Base-by-base conservation (phyloP, 2,329 filamentous ascomycete species). In the Ustilaginoidea virens region DNA sequence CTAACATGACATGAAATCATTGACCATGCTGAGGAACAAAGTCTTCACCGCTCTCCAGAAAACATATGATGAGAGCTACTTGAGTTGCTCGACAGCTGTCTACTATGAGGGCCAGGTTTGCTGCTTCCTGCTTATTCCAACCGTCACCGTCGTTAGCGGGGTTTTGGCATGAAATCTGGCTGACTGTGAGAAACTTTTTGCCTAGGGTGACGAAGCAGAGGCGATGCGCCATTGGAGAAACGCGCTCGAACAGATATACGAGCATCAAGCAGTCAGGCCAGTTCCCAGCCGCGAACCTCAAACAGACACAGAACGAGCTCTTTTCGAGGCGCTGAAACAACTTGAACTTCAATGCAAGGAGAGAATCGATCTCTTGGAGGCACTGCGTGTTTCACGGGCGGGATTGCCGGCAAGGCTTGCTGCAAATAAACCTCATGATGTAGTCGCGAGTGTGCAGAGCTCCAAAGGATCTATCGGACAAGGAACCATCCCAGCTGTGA, bases 41-140 rank as follows among this genome's bases (percentile, higher is more conserved):
- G 54, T 53, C 37, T 66, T 74, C 48, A 74, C 79, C 54, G 74
- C 74, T 37, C 73, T 94, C 53, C 87, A 96, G 60, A 94, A 93
- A 68, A 92, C 85, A 32, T 96, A 96, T 58, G 87, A 96, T 60
- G 85, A 96, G 54, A 86, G 80, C 54, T 94, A 93, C 57, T 60
- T 94, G 43, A 85, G 79, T 48, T 94, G 86, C 56, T 94, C 86
- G 10, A 96, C 86, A 2, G 87, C 87, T 22, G 81, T 93, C 30
- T 94, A 93, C 58, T 94, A 93, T 53, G 90, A 98, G 59, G 74
- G 78, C 50, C 79, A 92, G 71, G 85, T 92, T 16, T 36, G 3
- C 4, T 8, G 3, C 10, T 15, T 22, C 6, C 5, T 12, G 20
- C 25, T 20, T 20, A 15, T 12, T 19, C 11, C 4, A 24, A 4